phyloP scores from a whole-genome alignment of 1,284 basidiomycete genomes.

The Neonothopanus nambi region DNA sequence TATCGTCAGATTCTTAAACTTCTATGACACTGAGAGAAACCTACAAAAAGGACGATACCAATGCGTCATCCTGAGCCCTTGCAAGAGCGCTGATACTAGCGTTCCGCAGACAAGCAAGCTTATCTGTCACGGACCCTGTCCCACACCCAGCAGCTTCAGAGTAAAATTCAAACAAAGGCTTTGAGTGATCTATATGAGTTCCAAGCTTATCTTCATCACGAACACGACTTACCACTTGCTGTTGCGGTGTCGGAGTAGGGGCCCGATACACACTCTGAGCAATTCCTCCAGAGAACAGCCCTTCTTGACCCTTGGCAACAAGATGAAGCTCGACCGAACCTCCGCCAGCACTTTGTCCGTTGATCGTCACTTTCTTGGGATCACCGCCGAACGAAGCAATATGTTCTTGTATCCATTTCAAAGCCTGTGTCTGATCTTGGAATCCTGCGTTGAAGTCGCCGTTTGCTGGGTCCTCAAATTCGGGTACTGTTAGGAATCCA shows the following conservation, averaged over 20 bases:
- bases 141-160: constrained; percentile 49
- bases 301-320: constrained; percentile 39
- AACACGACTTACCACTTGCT: constrained; percentile 42
- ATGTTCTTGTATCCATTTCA: constrained; percentile 62
- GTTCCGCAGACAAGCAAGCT: constrained; percentile 48
- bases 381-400: constrained; percentile 68
- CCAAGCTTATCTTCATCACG: neutral
- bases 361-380: constrained; percentile 53
- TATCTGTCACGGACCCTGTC: constrained; percentile 30
- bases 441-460: constrained; percentile 64
- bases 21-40: neutral
- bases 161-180: constrained; percentile 55
- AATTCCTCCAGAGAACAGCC: constrained; percentile 52
- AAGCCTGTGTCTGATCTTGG: constrained; percentile 58
- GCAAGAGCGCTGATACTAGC: constrained; percentile 51
- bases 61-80: constrained; percentile 54
- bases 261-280: constrained; percentile 59
- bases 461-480: constrained; percentile 37
- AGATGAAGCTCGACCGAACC: constrained; percentile 57
- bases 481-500: constrained; percentile 51
- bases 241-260: constrained; percentile 47
- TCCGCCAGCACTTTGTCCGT: constrained; percentile 64
- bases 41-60: constrained; percentile 11
- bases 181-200: constrained; percentile 7
- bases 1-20: neutral